Percentiles rank a stretch among this genome's conserved stretches.
Conservation (phyloP, 2,329 filamentous ascomycete species). For the Fusarium pseudonygamai region DNA sequence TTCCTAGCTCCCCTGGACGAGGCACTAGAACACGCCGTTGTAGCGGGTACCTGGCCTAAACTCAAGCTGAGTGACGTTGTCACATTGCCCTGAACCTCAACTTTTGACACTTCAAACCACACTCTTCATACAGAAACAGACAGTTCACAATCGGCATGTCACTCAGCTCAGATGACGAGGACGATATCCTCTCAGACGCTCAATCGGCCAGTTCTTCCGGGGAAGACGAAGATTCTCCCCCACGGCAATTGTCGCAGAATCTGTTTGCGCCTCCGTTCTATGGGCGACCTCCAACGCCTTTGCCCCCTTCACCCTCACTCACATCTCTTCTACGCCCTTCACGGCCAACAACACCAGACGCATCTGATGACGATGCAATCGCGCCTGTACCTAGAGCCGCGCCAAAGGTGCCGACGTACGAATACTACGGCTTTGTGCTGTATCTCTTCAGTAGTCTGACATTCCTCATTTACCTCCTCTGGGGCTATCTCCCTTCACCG, state of each 20-base stretch:
- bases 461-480: constrained; percentile 78
- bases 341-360: constrained; percentile 92
- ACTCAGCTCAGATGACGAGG: constrained; percentile 49
- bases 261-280: constrained; percentile 88
- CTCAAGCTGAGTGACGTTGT: constrained; percentile 16
- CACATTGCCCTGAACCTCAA: neutral
- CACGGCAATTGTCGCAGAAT: constrained; percentile 60
- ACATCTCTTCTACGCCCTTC: constrained; percentile 92
- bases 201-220: constrained; percentile 47
- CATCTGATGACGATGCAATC: constrained; percentile 86
- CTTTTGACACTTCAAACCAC: constrained; percentile 2
- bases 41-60: constrained; percentile 28
- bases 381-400: constrained; percentile 86
- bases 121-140: neutral
- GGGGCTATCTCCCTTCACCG: constrained; percentile 91
- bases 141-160: constrained; percentile 41
- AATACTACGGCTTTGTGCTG: constrained; percentile 98
- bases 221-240: constrained; percentile 49
- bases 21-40: constrained; percentile 13
- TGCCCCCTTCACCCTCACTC: constrained; percentile 90
- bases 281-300: constrained; percentile 92
- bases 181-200: constrained; percentile 50
- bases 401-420: constrained; percentile 97
- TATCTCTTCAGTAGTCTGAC: constrained; percentile 88
- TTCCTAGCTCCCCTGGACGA: neutral